Evolutionary conservation across 257 asterid species (phyloP).

Genomic region (Solanum ossicruentum): DNA sequence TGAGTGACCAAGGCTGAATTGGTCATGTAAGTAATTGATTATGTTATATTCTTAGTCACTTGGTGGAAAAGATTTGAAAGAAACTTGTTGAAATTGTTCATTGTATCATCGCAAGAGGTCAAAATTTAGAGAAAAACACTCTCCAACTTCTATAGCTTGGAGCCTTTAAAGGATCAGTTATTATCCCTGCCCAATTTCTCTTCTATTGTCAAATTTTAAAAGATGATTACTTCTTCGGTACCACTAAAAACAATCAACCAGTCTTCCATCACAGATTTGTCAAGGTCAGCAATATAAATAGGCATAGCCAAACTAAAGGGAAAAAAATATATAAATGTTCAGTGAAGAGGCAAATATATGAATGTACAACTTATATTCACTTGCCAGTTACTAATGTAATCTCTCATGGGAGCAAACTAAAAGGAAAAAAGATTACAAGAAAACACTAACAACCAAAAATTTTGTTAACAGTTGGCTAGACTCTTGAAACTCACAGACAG

Average conservation of each 20-base stretch:
- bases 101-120: not conserved
- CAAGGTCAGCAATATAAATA: not conserved
- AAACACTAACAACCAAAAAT: not conserved
- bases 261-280: not conserved
- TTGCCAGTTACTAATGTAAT: not conserved
- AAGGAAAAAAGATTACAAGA: not conserved
- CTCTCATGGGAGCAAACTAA: not conserved
- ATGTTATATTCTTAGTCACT: not conserved
- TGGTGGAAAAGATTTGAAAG: not conserved
- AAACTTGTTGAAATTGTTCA: not conserved
- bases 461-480: not conserved
- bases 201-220: not conserved
- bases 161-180: not conserved
- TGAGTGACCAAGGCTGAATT: not conserved
- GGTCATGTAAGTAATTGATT: not conserved
- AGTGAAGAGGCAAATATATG: not conserved
- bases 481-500: not conserved
- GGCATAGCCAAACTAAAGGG: no score
- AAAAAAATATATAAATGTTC: not conserved
- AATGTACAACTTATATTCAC: not conserved
- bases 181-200: not conserved
- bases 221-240: not conserved
- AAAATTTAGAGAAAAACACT: not conserved
- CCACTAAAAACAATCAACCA: not conserved
- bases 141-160: not conserved